Conservation (phyloP, 2,329 filamentous ascomycete species). For the Ciborinia camelliae region DNA sequence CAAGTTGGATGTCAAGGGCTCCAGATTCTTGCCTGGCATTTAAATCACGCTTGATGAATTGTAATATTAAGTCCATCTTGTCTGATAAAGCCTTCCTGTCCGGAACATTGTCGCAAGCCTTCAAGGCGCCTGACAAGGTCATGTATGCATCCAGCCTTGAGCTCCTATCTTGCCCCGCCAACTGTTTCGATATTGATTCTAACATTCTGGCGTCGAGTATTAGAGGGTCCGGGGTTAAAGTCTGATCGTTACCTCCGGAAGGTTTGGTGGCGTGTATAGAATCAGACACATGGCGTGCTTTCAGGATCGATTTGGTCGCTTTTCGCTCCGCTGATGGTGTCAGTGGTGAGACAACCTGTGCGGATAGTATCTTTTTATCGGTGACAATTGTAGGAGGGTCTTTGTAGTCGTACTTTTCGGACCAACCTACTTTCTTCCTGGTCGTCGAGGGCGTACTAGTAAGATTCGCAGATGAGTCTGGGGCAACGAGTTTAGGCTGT, state of each 20-base stretch:
- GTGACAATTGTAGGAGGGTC: slow-evolving; percentile 40
- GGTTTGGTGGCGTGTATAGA: slow-evolving; percentile 47
- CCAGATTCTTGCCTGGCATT: slow-evolving; percentile 56
- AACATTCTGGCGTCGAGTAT: slow-evolving; percentile 64
- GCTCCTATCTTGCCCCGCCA: slow-evolving; percentile 69
- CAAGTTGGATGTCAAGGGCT: slow-evolving; percentile 62
- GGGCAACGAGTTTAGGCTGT: slow-evolving; percentile 25
- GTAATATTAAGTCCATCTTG: slow-evolving; percentile 73
- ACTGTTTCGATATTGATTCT: slow-evolving; percentile 76
- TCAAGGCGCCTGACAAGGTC: slow-evolving; percentile 70
- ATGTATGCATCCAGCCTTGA: slow-evolving; percentile 83
- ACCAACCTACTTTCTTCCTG: slow-evolving; percentile 59
- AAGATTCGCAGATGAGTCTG: slow-evolving; percentile 39
- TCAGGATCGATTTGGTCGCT: slow-evolving; percentile 75
- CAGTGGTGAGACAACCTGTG: slow-evolving; percentile 25
- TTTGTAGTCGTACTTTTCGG: slow-evolving; percentile 54
- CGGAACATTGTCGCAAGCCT: slow-evolving; percentile 78
- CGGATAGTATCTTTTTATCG: slow-evolving; percentile 21
- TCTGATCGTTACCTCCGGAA: slow-evolving; percentile 39
- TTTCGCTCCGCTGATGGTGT: slow-evolving; percentile 44
- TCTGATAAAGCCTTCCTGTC: slow-evolving; percentile 67
- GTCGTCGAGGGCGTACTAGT: slow-evolving; percentile 29
- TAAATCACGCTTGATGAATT: slow-evolving; percentile 83
- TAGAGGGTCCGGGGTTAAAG: background rate
- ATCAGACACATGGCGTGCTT: slow-evolving; percentile 50